Percentiles rank a stretch among this genome's conserved stretches.
Evolutionary conservation across 1,284 basidiomycete genomes (phyloP).

Genomic region (Trichosporon sp.): DNA sequence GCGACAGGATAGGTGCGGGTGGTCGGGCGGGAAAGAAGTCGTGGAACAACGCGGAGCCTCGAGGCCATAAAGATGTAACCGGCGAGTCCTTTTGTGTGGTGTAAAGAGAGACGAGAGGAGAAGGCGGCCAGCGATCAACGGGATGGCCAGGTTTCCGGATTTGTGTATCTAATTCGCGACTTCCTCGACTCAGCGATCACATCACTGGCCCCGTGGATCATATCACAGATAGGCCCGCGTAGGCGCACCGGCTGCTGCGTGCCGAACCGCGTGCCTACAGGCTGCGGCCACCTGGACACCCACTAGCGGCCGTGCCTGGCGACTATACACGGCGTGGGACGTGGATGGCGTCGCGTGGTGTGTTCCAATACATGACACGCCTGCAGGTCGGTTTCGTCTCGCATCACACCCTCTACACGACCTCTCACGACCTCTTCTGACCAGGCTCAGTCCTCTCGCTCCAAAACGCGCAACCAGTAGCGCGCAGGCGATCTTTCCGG

Average conservation of each 20-base stretch:
- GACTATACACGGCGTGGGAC: background rate
- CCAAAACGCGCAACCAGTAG: background rate
- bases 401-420: background rate
- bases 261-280: background rate
- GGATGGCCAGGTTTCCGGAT: background rate
- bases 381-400: background rate
- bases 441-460: background rate
- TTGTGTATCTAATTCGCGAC: constrained; percentile 1
- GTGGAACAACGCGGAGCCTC: background rate
- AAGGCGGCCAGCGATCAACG: background rate
- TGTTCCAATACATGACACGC: background rate
- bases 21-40: background rate
- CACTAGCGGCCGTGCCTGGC: background rate
- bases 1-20: background rate
- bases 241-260: background rate
- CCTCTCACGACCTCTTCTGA: background rate
- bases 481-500: background rate
- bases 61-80: background rate
- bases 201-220: background rate
- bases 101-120: background rate
- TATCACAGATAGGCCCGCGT: background rate
- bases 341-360: constrained; percentile 1
- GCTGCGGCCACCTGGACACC: background rate
- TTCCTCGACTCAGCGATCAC: constrained; percentile 5
- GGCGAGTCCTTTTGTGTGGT: background rate